phyloP scores from a whole-genome alignment of 2,329 filamentous ascomycete genomes.

The Colletotrichum sp. region DNA sequence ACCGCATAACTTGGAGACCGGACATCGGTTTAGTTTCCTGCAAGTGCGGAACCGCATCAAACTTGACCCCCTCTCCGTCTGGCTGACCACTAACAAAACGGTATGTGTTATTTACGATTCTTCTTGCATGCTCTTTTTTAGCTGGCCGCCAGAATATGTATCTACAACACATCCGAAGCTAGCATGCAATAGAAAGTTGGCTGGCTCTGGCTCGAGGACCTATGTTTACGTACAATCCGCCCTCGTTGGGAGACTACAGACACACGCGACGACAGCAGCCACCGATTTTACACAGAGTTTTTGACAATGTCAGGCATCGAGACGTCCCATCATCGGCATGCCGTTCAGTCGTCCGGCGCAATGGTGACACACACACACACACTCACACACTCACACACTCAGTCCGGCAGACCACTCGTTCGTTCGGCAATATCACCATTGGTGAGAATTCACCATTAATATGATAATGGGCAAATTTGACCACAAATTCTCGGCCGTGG shows the following conservation, averaged over 20 bases:
- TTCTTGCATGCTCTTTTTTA: not conserved
- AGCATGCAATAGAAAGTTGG: not conserved
- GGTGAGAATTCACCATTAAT: not conserved
- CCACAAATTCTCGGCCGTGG: not conserved
- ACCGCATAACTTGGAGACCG: not conserved
- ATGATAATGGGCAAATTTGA: not conserved
- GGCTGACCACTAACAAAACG: not conserved
- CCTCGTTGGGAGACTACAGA: not conserved
- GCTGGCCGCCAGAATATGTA: not conserved
- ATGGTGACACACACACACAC: not conserved
- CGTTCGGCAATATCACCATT: not conserved
- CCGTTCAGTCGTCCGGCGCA: not conserved
- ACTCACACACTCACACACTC: not conserved
- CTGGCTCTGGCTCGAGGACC: not conserved
- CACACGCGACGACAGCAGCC: not conserved
- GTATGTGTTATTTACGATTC: not conserved
- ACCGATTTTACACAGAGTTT: not conserved
- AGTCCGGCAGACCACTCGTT: not conserved
- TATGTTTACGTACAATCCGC: not conserved
- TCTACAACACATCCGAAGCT: not conserved
- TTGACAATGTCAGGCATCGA: not conserved
- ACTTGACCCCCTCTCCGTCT: not conserved
- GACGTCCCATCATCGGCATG: not conserved
- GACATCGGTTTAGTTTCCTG: not conserved
- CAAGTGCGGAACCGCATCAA: not conserved